These are phyloP conservation scores for Camellia oleifera DNA, from an alignment of 179 eudicot species.

Conservation along the genomic window DNA sequence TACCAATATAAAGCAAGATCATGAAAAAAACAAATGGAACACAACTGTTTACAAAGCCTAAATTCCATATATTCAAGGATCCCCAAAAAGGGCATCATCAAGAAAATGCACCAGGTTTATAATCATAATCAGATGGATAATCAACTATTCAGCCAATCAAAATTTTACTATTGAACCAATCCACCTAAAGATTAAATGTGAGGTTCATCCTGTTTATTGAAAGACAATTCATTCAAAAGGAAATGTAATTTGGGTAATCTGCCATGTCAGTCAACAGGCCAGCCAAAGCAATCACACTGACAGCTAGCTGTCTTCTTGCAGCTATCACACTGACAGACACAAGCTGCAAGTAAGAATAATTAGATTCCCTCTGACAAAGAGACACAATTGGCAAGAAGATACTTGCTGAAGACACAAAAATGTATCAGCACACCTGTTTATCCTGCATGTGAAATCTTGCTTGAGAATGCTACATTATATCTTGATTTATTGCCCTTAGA, in stretches of 20 bases:
- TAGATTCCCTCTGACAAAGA: neutral
- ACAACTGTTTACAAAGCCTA: neutral
- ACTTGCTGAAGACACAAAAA: no score
- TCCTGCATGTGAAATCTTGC: no score
- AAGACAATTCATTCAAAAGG: slow-evolving; percentile 6
- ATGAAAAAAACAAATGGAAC: neutral
- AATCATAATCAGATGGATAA: neutral
- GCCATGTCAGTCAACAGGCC: neutral
- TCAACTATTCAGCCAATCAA: slow-evolving; percentile 1
- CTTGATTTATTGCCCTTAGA: neutral
- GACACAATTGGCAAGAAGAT: neutral
- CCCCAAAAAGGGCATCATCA: neutral
- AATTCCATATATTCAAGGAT: neutral
- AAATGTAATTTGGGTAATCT: neutral
- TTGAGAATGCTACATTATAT: no score
- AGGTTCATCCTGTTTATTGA: neutral
- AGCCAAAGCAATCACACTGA: neutral
- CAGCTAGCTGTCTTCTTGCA: neutral
- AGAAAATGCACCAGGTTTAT: slow-evolving; percentile 4
- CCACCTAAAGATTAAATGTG: slow-evolving; percentile 1
- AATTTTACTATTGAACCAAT: neutral
- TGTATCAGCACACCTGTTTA: neutral
- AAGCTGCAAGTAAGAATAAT: neutral
- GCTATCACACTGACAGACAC: neutral
- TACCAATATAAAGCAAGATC: neutral